These are phyloP conservation scores for Beauveria sp. DNA, from an alignment of 2,329 filamentous ascomycete genomes.

Conservation along the genomic window DNA sequence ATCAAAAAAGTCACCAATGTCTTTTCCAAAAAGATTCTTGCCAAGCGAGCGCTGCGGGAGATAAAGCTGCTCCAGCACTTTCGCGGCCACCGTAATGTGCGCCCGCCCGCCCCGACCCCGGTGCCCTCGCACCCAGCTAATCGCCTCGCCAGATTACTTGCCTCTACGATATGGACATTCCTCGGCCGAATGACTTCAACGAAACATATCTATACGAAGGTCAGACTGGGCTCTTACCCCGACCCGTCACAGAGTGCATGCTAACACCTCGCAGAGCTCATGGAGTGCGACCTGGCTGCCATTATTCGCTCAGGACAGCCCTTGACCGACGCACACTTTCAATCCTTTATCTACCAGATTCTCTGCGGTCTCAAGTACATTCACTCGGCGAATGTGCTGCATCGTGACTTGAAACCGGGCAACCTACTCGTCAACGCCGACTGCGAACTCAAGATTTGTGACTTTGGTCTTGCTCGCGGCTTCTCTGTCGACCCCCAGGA, in stretches of 20 bases:
- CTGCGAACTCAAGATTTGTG: slow-evolving; percentile 98
- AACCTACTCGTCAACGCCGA: slow-evolving; percentile 97
- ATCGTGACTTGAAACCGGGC: slow-evolving; percentile 93
- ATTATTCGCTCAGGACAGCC: slow-evolving; percentile 97
- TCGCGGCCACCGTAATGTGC: slow-evolving; percentile 77
- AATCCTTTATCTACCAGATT: slow-evolving; percentile 99
- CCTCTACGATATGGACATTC: slow-evolving; percentile 99
- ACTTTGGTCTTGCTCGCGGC: slow-evolving; percentile 92
- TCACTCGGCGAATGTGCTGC: slow-evolving; percentile 94
- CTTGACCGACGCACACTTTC: slow-evolving; percentile 96
- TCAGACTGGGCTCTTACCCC: slow-evolving; percentile 31
- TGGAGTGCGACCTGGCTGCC: slow-evolving; percentile 97
- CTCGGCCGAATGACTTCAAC: slow-evolving; percentile 94
- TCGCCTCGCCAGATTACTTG: slow-evolving; percentile 74
- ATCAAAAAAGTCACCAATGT: slow-evolving; percentile 99
- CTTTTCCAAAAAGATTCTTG: slow-evolving; percentile 99
- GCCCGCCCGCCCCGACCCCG: slow-evolving; percentile 19
- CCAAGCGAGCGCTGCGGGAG: slow-evolving; percentile 93
- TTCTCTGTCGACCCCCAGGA: slow-evolving; percentile 97
- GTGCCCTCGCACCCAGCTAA: slow-evolving; percentile 26
- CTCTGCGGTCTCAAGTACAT: slow-evolving; percentile 98
- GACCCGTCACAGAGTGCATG: background rate
- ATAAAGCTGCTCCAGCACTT: slow-evolving; percentile 99
- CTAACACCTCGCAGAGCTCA: slow-evolving; percentile 60
- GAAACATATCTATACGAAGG: slow-evolving; percentile 98